phyloP scores from a whole-genome alignment of 768 basidiomycete species.

The Kwoniella heveanensis region DNA sequence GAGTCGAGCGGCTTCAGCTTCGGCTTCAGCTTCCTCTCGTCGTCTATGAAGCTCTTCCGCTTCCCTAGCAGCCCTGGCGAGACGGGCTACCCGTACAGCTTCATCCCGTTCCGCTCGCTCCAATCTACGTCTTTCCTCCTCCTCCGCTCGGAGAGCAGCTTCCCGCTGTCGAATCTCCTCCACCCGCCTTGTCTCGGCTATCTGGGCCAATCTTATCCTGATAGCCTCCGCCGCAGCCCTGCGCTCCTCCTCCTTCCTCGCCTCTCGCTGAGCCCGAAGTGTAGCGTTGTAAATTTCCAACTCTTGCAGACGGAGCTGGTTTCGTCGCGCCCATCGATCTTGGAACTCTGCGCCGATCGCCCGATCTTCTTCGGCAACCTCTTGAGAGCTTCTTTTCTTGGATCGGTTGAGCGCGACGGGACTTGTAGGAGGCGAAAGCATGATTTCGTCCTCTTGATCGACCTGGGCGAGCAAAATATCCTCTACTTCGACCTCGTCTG shows the following conservation, averaged over 20 bases:
- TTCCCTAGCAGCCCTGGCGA: conserved; percentile 4
- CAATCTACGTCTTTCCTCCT: background rate
- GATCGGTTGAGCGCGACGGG: background rate
- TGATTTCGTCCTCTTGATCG: conserved; percentile 9
- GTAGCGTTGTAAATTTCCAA: conserved; percentile 4
- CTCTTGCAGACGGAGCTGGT: conserved; percentile 18
- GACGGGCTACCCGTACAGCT: background rate
- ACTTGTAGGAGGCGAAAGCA: conserved; percentile 13
- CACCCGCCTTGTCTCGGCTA: conserved; percentile 11
- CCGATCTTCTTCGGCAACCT: conserved; percentile 7
- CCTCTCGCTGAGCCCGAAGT: background rate
- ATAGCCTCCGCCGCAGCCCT: conserved; percentile 1
- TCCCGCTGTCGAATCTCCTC: conserved; percentile 10
- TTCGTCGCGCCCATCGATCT: conserved; percentile 30
- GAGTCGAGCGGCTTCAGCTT: conserved; percentile 3
- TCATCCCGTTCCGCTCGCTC: conserved; percentile 8
- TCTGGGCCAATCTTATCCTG: conserved; percentile 7
- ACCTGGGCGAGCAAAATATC: background rate
- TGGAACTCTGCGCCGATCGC: conserved; percentile 10
- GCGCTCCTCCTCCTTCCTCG: conserved; percentile 6
- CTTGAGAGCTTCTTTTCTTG: conserved; percentile 3
- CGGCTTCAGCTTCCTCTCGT: background rate
- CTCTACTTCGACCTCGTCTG: conserved; percentile 25
- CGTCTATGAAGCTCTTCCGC: conserved; percentile 1
- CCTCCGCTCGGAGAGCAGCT: background rate